Percentiles rank a stretch among this genome's conserved stretches.
Evolutionary conservation across 1,284 basidiomycete genomes (phyloP).

Genomic region (Papiliotrema fonsecae): DNA sequence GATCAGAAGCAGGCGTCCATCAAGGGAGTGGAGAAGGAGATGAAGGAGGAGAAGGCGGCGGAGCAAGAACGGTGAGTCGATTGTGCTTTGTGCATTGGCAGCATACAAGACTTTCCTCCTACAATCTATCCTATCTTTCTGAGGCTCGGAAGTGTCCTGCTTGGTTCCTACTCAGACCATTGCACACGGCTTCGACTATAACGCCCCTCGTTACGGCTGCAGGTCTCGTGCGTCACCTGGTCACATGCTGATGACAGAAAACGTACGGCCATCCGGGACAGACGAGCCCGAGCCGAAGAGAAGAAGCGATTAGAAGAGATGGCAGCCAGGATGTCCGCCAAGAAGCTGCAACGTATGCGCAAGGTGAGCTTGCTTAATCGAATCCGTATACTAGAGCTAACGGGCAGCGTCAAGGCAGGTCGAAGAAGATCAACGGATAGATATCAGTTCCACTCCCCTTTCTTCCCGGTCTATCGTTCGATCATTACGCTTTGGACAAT

Average conservation of each 20-base stretch:
- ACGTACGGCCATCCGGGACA: slow-evolving; percentile 39
- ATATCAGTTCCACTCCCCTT: neutral
- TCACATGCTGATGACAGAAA: slow-evolving; percentile 23
- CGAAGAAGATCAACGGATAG: slow-evolving; percentile 50
- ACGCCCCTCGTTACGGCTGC: too few relatives aligned
- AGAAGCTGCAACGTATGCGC: slow-evolving; percentile 49
- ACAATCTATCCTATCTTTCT: too few relatives aligned
- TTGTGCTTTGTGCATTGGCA: neutral
- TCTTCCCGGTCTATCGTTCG: neutral
- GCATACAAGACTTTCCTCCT: too few relatives aligned
- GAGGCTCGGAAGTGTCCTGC: too few relatives aligned
- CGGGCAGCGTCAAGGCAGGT: slow-evolving; percentile 43
- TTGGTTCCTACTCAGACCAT: too few relatives aligned
- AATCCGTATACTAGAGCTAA: neutral
- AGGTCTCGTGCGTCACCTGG: too few relatives aligned
- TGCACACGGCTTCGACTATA: too few relatives aligned
- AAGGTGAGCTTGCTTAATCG: slow-evolving; percentile 30
- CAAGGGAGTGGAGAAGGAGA: slow-evolving; percentile 43
- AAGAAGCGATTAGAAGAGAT: slow-evolving; percentile 45
- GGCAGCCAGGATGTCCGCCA: slow-evolving; percentile 48
- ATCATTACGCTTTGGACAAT: neutral
- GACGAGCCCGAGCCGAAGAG: slow-evolving; percentile 43
- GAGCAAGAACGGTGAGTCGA: slow-evolving; percentile 41
- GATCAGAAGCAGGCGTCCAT: slow-evolving; percentile 35
- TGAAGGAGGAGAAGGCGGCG: slow-evolving; percentile 46